Percentiles rank a stretch among this genome's conserved stretches.
phyloP scores from a whole-genome alignment of 139 green algal species.

The Eudorina sp. region DNA sequence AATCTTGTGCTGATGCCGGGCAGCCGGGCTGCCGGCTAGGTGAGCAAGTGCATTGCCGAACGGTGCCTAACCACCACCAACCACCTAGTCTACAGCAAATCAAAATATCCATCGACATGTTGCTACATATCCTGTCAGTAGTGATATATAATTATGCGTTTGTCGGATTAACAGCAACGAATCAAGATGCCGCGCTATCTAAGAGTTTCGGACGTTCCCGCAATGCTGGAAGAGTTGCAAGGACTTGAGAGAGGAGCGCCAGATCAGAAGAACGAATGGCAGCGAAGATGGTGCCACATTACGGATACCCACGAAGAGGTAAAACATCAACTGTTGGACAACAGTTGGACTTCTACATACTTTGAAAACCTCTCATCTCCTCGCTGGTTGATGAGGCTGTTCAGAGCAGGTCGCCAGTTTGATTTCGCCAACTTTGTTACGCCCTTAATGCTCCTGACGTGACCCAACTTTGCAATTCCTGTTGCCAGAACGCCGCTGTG shows the following conservation, averaged over 20 bases:
- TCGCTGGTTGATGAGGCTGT: background rate
- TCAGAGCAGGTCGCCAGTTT: too few species aligned
- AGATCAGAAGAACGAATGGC: conserved; percentile 19
- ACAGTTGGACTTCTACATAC: too few species aligned
- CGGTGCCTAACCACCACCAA: too few species aligned
- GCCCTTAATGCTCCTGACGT: background rate
- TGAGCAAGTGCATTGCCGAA: too few species aligned
- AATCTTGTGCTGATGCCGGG: too few species aligned
- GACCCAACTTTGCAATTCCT: too few species aligned
- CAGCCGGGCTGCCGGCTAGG: too few species aligned
- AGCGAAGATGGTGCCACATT: conserved; percentile 9
- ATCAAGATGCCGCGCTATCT: conserved; percentile 25
- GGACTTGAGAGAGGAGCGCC: background rate
- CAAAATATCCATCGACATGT: too few species aligned
- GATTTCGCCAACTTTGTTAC: background rate
- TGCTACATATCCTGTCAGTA: too few species aligned
- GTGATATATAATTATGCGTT: too few species aligned
- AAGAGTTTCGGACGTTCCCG: background rate
- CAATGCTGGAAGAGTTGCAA: background rate
- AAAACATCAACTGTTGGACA: background rate
- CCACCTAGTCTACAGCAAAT: too few species aligned
- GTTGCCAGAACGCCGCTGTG: conserved; percentile 26
- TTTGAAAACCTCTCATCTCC: background rate
- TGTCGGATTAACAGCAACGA: too few species aligned
- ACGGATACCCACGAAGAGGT: background rate